phyloP scores from a whole-genome alignment of 139 green algal genomes.

The Desmodesmus armatus region DNA sequence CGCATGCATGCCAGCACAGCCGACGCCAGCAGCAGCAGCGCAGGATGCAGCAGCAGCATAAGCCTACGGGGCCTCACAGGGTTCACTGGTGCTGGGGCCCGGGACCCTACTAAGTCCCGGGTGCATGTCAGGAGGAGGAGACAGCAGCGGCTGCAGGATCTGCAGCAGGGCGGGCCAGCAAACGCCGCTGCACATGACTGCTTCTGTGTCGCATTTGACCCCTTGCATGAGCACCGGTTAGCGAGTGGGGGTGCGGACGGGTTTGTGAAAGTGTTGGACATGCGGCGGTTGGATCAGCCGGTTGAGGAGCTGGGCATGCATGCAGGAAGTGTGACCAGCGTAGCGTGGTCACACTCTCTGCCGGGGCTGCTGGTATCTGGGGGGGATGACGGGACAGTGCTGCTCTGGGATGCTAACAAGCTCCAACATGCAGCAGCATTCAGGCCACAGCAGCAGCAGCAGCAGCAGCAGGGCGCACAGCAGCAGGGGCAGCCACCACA shows the following conservation, averaged over 20 bases:
- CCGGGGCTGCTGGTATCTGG: constrained; percentile 6
- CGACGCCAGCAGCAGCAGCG: constrained; percentile 16
- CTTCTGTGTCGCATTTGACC: constrained; percentile 16
- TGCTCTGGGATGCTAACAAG: constrained; percentile 21
- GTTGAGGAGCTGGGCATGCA: constrained; percentile 5
- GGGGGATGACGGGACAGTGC: constrained; percentile 3
- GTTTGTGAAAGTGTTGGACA: constrained; percentile 9
- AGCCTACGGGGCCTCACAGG: background rate
- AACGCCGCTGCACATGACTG: background rate
- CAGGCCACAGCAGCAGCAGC: constrained; percentile 1
- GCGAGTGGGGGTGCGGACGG: constrained; percentile 9
- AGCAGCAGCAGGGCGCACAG: constrained; percentile 13
- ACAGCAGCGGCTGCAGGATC: background rate
- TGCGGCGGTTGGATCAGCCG: background rate
- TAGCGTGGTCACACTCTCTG: background rate
- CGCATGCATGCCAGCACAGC: background rate
- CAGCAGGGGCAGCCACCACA: background rate
- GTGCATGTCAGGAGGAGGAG: background rate
- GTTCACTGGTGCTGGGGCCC: background rate
- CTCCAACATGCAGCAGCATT: background rate
- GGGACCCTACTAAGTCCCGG: background rate
- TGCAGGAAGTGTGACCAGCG: background rate
- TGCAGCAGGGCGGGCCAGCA: background rate
- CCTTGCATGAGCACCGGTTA: background rate
- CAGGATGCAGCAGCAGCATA: background rate